These are phyloP conservation scores for Castanea mollissima DNA, from an alignment of 306 rosid species.

Conservation along the genomic window DNA sequence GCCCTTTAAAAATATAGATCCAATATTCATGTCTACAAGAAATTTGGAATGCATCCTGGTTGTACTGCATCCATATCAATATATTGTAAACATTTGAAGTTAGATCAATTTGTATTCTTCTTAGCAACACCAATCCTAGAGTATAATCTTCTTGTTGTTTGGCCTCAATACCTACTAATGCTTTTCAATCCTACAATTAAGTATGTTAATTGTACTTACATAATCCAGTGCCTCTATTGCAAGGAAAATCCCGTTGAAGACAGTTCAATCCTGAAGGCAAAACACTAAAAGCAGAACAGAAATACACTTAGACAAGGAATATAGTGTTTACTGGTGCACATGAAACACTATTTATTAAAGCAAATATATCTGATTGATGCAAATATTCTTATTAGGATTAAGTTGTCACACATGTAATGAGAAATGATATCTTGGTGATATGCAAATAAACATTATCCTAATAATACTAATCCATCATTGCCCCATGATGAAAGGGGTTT, in stretches of 20 bases:
- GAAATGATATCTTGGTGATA: not conserved
- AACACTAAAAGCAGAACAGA: conserved; percentile 39
- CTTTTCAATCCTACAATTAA: not conserved
- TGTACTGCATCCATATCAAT: not conserved
- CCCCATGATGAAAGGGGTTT: not conserved
- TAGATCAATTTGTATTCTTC: not conserved
- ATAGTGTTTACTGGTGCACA: not conserved
- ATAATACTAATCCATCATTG: not conserved
- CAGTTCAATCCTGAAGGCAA: conserved; percentile 65
- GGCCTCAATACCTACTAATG: not conserved
- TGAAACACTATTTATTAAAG: not conserved
- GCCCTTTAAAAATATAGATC: not conserved
- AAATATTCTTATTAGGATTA: not conserved
- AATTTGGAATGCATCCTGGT: not conserved
- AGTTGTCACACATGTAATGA: not conserved
- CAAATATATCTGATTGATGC: not conserved
- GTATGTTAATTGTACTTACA: conserved; percentile 48
- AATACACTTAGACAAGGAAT: conserved; percentile 1
- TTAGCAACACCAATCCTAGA: not conserved
- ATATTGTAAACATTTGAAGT: not conserved
- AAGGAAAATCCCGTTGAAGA: conserved; percentile 67
- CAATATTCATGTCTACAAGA: not conserved
- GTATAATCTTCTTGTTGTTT: not conserved
- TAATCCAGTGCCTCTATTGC: conserved; percentile 47
- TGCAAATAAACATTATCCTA: not conserved